A percentile compares a stretch with the other conserved stretches of the same genome.
Evolutionary conservation across 2,329 filamentous ascomycete species (phyloP).

Genomic region (Nemania sp.): DNA sequence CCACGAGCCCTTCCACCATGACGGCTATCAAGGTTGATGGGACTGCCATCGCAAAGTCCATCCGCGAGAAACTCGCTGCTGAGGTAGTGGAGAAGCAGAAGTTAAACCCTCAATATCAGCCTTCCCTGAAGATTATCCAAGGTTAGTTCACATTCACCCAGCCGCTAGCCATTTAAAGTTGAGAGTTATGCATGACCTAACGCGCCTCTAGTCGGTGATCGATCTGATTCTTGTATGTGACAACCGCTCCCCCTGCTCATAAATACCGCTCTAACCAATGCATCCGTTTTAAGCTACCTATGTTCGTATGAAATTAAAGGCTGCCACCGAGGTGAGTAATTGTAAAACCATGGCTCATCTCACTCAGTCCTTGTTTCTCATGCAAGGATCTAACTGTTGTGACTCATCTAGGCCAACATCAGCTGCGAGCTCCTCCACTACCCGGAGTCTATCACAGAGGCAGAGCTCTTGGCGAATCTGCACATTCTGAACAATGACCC

Average conservation of each 20-base stretch:
- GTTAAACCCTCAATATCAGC: conserved; percentile 87
- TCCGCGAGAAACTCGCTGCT: conserved; percentile 82
- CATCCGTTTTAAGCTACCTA: conserved; percentile 79
- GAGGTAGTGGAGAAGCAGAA: conserved; percentile 87
- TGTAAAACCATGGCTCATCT: neutral
- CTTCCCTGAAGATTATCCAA: conserved; percentile 94
- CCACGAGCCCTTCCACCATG: conserved; percentile 73
- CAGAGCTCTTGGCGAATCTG: conserved; percentile 87
- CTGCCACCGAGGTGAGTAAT: conserved; percentile 81
- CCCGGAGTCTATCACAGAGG: conserved; percentile 82
- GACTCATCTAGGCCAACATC: conserved; percentile 79
- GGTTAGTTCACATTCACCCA: conserved; percentile 63
- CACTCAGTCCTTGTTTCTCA: conserved; percentile 3
- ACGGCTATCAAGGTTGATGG: conserved; percentile 93
- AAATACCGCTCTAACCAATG: conserved; percentile 45
- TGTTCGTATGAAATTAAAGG: conserved; percentile 99
- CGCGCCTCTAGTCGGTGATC: conserved; percentile 78
- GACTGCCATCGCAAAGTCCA: conserved; percentile 91
- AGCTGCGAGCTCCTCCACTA: conserved; percentile 87
- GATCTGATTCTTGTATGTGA: conserved; percentile 86
- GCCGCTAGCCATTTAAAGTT: conserved; percentile 30
- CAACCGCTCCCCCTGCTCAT: conserved; percentile 36
- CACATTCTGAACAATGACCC: conserved; percentile 87
- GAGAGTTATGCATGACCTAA: conserved; percentile 33
- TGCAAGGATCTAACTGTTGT: conserved; percentile 37